phyloP scores from a whole-genome alignment of 352 stramenopile species.

The Phytophthora sp. region DNA sequence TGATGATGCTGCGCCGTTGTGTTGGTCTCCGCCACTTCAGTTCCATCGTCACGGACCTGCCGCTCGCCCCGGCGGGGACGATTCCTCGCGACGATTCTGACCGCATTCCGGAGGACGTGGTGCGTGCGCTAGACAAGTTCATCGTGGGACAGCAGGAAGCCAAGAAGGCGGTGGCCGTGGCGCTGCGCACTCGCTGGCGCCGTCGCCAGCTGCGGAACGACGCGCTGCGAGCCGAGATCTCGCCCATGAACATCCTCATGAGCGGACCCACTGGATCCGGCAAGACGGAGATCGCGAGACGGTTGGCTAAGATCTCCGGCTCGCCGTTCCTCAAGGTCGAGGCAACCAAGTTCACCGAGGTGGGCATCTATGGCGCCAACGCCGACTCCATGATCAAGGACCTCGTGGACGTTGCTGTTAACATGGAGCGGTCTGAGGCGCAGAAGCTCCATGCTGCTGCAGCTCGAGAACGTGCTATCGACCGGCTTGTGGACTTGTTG shows the following conservation, averaged over 20 bases:
- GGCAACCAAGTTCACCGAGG: slow-evolving; percentile 99
- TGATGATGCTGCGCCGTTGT: slow-evolving; percentile 32
- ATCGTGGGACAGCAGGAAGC: slow-evolving; percentile 97
- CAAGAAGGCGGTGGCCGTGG: slow-evolving; percentile 98
- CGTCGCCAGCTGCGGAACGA: slow-evolving; percentile 93
- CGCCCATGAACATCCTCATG: slow-evolving; percentile 99
- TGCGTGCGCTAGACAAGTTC: slow-evolving; percentile 94
- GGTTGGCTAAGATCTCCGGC: slow-evolving; percentile 97
- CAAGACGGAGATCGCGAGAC: slow-evolving; percentile 98
- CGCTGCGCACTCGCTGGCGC: slow-evolving; percentile 98
- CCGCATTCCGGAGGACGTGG: slow-evolving; percentile 92
- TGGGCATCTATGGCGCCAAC: slow-evolving; percentile 98
- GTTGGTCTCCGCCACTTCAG: slow-evolving; percentile 28
- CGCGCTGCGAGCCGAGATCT: slow-evolving; percentile 86
- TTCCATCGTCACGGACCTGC: slow-evolving; percentile 26
- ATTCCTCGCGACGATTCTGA: slow-evolving; percentile 32
- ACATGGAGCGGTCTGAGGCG: slow-evolving; percentile 80
- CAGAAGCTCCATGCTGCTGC: slow-evolving; percentile 89
- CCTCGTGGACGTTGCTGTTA: slow-evolving; percentile 96
- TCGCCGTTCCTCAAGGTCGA: slow-evolving; percentile 99
- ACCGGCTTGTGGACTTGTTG: slow-evolving; percentile 86
- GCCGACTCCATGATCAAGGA: slow-evolving; percentile 99
- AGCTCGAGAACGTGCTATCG: slow-evolving; percentile 90
- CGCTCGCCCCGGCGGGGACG: slow-evolving; percentile 11
- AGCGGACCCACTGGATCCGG: slow-evolving; percentile 98